phyloP scores from a whole-genome alignment of 108 stramenopile genomes.

The Skeletonema potamos region DNA sequence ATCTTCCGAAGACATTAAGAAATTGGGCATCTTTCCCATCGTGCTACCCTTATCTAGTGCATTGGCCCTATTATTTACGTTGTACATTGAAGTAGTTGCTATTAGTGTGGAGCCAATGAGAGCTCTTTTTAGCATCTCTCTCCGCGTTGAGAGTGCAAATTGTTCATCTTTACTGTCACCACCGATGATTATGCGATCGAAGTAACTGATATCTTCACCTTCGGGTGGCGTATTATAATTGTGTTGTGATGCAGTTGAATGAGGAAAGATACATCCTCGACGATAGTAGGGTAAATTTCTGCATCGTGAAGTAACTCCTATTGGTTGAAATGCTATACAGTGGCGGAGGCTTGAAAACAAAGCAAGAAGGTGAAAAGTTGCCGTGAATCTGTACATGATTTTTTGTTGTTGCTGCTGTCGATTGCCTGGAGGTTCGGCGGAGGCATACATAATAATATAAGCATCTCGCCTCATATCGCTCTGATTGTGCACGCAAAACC shows the following conservation, averaged over 20 bases:
- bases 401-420: not conserved
- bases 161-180: not conserved
- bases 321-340: not conserved
- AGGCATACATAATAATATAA: too few relatives aligned
- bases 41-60: not conserved
- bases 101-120: not conserved
- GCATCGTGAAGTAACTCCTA: not conserved
- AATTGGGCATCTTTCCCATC: not conserved
- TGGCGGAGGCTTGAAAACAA: not conserved
- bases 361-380: not conserved
- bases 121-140: not conserved
- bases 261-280: not conserved
- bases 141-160: not conserved
- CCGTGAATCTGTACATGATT: not conserved
- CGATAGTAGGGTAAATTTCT: not conserved
- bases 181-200: not conserved
- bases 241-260: not conserved
- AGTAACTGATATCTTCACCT: not conserved
- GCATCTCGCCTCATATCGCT: too few relatives aligned
- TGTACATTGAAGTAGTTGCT: not conserved
- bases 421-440: too few relatives aligned
- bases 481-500: too few relatives aligned
- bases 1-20: slow-evolving; percentile 11
- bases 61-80: not conserved
- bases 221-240: not conserved